These are phyloP conservation scores for Zychaea mexicana DNA, from an alignment of 371 early-diverging fungal genomes.

Conservation along the genomic window DNA sequence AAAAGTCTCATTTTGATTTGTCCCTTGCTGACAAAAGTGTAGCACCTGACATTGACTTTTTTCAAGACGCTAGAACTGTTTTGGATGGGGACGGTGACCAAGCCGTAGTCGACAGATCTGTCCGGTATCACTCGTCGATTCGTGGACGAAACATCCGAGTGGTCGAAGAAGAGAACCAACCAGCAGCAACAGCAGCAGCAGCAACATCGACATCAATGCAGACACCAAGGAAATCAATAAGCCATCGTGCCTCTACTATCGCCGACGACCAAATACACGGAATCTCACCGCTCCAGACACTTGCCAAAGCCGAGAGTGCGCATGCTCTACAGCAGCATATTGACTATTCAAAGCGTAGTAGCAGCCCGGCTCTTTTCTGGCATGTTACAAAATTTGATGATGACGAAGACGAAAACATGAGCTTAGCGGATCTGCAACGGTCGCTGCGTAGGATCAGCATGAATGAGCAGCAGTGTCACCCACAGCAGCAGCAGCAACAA, in stretches of 20 bases:
- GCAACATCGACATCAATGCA: neutral
- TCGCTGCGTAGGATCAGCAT: slow-evolving; percentile 23
- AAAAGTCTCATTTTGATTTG: slow-evolving; percentile 6
- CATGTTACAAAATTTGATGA: slow-evolving; percentile 2
- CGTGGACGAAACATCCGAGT: slow-evolving; percentile 29
- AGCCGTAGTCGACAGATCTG: neutral
- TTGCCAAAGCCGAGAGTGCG: slow-evolving; percentile 17
- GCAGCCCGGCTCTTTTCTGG: slow-evolving; percentile 9
- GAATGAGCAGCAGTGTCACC: slow-evolving; percentile 9
- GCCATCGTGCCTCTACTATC: slow-evolving; percentile 7
- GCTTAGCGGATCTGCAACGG: slow-evolving; percentile 36
- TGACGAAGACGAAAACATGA: slow-evolving; percentile 38
- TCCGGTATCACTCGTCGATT: slow-evolving; percentile 38
- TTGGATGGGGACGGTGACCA: slow-evolving; percentile 17
- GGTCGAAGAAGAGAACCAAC: slow-evolving; percentile 10
- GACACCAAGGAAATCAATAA: neutral
- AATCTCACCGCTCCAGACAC: slow-evolving; percentile 14
- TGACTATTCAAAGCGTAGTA: neutral
- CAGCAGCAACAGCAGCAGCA: slow-evolving; percentile 8
- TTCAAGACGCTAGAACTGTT: slow-evolving; percentile 34
- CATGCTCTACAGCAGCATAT: slow-evolving; percentile 12
- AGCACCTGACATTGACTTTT: slow-evolving; percentile 31
- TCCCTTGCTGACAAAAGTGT: slow-evolving; percentile 1
- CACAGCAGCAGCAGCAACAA: slow-evolving; percentile 11
- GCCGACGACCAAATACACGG: slow-evolving; percentile 14